Percentiles rank a stretch among this genome's conserved stretches.
These are phyloP conservation scores for Cadophora luteo-olivacea DNA, from an alignment of 2,329 filamentous ascomycete genomes.

Conservation along the genomic window DNA sequence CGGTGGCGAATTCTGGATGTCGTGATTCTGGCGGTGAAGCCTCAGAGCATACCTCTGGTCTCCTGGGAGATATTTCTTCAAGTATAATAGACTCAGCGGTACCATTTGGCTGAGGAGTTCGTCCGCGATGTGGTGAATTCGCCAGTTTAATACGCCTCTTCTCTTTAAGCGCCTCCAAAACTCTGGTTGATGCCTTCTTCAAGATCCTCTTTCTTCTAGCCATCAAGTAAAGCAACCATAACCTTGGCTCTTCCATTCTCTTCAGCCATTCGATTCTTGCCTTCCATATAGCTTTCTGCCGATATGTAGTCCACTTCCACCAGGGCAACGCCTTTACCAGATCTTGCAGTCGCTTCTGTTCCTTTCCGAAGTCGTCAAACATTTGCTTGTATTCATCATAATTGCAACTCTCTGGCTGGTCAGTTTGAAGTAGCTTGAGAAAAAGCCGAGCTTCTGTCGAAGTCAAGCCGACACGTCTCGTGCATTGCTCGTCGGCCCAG, in stretches of 20 bases:
- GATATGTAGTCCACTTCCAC: slow-evolving; percentile 30
- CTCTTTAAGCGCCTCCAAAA: slow-evolving; percentile 29
- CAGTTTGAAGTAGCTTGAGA: slow-evolving; percentile 33
- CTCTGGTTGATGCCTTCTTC: slow-evolving; percentile 26
- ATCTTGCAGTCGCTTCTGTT: slow-evolving; percentile 30
- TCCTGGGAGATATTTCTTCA: slow-evolving; percentile 22
- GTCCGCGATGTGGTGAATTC: slow-evolving; percentile 14
- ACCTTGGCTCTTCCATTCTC: slow-evolving; percentile 36
- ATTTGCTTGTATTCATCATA: slow-evolving; percentile 36
- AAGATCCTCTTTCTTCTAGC: slow-evolving; percentile 36
- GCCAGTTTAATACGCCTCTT: slow-evolving; percentile 25
- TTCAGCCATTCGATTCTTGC: slow-evolving; percentile 36
- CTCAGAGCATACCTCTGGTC: not conserved
- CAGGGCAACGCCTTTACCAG: slow-evolving; percentile 29
- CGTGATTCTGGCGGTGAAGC: not conserved
- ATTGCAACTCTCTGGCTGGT: slow-evolving; percentile 34
- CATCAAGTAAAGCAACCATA: slow-evolving; percentile 38
- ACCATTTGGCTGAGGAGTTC: slow-evolving; percentile 5
- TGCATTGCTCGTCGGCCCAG: slow-evolving; percentile 38
- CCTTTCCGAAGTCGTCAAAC: slow-evolving; percentile 36
- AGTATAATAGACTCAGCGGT: slow-evolving; percentile 9
- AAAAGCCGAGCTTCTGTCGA: slow-evolving; percentile 36
- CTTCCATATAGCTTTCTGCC: slow-evolving; percentile 31
- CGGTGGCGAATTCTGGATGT: slow-evolving; percentile 1
- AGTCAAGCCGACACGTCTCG: slow-evolving; percentile 36